Evolutionary conservation across 2,329 filamentous ascomycete species (phyloP), one percentile per base, ranked within the genome.

Genomic region (Alternaria sp.): DNA sequence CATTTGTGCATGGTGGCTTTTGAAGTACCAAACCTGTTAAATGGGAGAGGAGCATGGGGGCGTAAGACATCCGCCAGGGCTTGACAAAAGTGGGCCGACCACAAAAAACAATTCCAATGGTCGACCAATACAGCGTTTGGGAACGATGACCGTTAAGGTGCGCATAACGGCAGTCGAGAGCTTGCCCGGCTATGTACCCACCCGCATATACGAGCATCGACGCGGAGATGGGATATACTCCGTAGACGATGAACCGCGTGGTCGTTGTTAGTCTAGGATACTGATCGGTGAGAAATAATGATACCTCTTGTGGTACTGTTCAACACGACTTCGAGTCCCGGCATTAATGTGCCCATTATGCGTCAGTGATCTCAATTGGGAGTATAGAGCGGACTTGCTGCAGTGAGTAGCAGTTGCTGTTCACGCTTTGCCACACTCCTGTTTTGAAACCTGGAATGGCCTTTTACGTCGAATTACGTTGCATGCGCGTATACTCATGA

Each of bases 1-100:
- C 64, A 68, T 69, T 68, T 67, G 64, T 68, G 65, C 61, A 57
- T 58, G 32, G 50, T 55, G 65, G 62, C 63, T 58, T 63, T 57
- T 52, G n/a, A 45, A 49, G 19, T 19, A 43, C 54, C 47, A 17
- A 40, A 52, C 32, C 21, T 58, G 19, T 30, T 44, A 57, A 52
- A 56, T 62, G 40, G 56, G 40, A 21, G 43, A 58, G 40, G 47
- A 23, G 25, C 59, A 19, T 50, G 59, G 49, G 59, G 23, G 49
- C 47, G 54, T 62, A 62, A 62, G 47, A 53, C 25, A 32, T 30
- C 51, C 23, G 44, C 59, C 43, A 59, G 23, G 59, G 59, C 47
- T n/a, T 53, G 49, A 6, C 15, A 23, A 49, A 26, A 58, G 55
- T 62, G 59, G 54, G 19, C 30, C 12, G 23, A 32, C 21, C 49